Base-by-base conservation (phyloP, 441 rosid genomes). In the Gossypium davidsonii region DNA sequence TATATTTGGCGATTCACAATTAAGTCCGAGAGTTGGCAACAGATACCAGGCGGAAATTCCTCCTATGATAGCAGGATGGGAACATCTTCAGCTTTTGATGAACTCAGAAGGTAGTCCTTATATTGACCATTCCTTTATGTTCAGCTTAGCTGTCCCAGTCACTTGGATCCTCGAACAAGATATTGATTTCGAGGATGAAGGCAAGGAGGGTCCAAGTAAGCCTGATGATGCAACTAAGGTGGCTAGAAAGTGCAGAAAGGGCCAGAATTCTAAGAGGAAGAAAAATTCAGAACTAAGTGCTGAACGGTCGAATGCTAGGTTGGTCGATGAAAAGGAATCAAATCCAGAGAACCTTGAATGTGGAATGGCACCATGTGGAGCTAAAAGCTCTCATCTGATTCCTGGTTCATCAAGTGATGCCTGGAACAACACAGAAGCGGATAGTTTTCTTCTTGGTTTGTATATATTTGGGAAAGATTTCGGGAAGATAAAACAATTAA, bases 381-480 rank as follows among this genome's bases (percentile, higher is more conserved):
- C 67, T 28, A 70, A 25, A 31, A 59, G 57, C 72, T 78, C 65
- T 72, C 77, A 60, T 66, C 87, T 78, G 8, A 72, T 86, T 83
- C 97, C 92, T 31, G 89, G 78, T 55, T 68, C 60, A 56, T 61
- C 70, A 1, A 44, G 66, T 55, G 79, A 49, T 49, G 71, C 84
- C 42, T 91, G 95, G 97, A 81, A 69, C 12, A 87, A 82, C 57
- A 71, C 72, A 55, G 90, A 91, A 68, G 83, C 71, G 59, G 86
- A 81, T 70, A 61, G 79, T 76, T 89, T 92, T 76, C 83, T 88
- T 72, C 92, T 90, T 82, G 92, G 90, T 48, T 80, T 92, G 18
- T 90, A 88, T 75, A 80, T 91, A 44, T 90, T 87, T 28, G 88
- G 94, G 67, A 92, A 92, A 79, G 83, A 83, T 78, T 85, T 92